phyloP scores from a whole-genome alignment of 1,284 basidiomycete species.

The Cryptococcus sp. region DNA sequence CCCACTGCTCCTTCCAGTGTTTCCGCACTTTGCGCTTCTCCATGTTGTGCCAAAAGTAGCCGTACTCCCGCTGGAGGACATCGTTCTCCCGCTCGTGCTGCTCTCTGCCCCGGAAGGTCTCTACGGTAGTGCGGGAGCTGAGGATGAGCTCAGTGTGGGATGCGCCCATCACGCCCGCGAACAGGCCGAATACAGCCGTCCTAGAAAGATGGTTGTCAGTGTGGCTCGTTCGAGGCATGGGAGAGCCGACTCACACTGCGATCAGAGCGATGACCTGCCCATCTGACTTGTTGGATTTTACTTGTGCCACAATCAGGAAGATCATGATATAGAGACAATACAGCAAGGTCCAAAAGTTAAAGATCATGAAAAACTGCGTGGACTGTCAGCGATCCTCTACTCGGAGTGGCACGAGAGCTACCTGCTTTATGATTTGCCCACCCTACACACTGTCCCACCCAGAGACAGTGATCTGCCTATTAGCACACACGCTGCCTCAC shows the following conservation, averaged over 20 bases:
- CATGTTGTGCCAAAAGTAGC: slow-evolving; percentile 28
- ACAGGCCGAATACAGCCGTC: slow-evolving; percentile 39
- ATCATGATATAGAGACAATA: slow-evolving; percentile 38
- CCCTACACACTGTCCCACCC: slow-evolving; percentile 49
- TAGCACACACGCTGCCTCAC: not conserved
- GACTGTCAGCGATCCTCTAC: not conserved
- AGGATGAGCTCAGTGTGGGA: slow-evolving; percentile 41
- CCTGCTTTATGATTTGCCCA: slow-evolving; percentile 46
- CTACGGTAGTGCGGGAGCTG: slow-evolving; percentile 39
- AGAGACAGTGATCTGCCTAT: slow-evolving; percentile 42
- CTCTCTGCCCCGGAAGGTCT: slow-evolving; percentile 36
- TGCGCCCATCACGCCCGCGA: slow-evolving; percentile 38
- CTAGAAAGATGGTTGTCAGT: slow-evolving; percentile 17
- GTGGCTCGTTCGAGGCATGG: not conserved
- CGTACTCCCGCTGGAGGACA: slow-evolving; percentile 35
- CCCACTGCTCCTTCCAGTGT: slow-evolving; percentile 45
- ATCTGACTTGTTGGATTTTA: slow-evolving; percentile 24
- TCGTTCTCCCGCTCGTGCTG: slow-evolving; percentile 39
- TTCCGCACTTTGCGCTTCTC: slow-evolving; percentile 25
- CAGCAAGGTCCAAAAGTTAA: slow-evolving; percentile 42
- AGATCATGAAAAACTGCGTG: slow-evolving; percentile 45
- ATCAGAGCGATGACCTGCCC: slow-evolving; percentile 43
- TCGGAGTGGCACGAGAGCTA: not conserved
- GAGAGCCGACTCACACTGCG: slow-evolving; percentile 32
- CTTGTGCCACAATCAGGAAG: slow-evolving; percentile 28